These are phyloP conservation scores for Metschnikowia hibisci DNA, from an alignment of 805 yeast genomes.

Conservation along the genomic window DNA sequence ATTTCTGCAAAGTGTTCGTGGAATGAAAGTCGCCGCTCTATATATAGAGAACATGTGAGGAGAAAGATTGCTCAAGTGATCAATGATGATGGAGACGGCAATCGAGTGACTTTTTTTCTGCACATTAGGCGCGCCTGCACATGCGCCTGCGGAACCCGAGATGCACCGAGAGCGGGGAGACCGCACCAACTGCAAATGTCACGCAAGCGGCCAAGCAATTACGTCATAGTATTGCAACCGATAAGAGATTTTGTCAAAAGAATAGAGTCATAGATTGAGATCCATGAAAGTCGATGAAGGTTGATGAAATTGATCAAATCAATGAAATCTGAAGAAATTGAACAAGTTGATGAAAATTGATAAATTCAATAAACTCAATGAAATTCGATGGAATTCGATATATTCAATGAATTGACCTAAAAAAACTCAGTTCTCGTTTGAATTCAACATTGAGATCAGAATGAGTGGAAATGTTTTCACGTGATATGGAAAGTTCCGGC, in stretches of 20 bases:
- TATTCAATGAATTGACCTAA: too few species aligned
- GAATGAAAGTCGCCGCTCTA: slow-evolving; percentile 9
- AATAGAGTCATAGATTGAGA: neutral
- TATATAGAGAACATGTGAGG: slow-evolving; percentile 13
- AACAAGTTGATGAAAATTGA: too few species aligned
- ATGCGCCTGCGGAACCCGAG: slow-evolving; percentile 4
- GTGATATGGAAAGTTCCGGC: too few species aligned
- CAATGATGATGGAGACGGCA: slow-evolving; percentile 10
- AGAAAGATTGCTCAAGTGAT: neutral
- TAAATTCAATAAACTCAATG: too few species aligned
- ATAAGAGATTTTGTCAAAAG: neutral
- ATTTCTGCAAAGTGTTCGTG: slow-evolving; percentile 2
- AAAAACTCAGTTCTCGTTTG: too few species aligned
- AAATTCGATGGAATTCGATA: too few species aligned
- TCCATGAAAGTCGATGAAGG: neutral
- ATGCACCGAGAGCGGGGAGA: slow-evolving; percentile 9
- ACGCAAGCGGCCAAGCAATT: neutral
- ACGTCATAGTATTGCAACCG: too few species aligned
- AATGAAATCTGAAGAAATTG: too few species aligned
- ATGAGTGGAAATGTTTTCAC: too few species aligned
- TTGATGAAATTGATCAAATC: too few species aligned
- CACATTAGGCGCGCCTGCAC: slow-evolving; percentile 8
- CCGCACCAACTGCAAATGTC: slow-evolving; percentile 2
- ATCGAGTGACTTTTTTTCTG: slow-evolving; percentile 8
- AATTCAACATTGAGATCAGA: too few species aligned